Conservation (phyloP, 2,329 filamentous ascomycete species). For the Knoxdaviesia capensis region DNA sequence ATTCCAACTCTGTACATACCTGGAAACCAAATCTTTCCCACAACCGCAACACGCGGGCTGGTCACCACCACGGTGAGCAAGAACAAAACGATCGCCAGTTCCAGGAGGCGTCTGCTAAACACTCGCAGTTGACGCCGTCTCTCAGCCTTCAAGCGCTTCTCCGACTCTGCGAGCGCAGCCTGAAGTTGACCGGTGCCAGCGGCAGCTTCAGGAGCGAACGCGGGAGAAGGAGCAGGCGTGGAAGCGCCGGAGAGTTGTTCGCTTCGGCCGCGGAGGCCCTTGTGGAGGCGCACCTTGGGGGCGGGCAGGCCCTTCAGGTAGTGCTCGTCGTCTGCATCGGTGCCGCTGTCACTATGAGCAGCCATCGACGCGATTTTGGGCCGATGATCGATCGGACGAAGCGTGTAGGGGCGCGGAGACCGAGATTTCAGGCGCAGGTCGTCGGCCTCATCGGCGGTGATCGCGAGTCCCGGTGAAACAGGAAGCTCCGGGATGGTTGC, state of each 20-base stretch:
- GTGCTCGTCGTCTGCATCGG: slow-evolving; percentile 88
- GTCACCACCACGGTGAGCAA: too few species aligned
- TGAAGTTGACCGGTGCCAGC: too few species aligned
- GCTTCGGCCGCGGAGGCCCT: slow-evolving; percentile 49
- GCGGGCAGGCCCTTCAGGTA: slow-evolving; percentile 72
- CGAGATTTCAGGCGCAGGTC: not conserved
- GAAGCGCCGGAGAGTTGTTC: slow-evolving; percentile 32
- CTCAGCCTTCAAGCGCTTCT: too few species aligned
- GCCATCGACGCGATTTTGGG: not conserved
- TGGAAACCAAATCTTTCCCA: slow-evolving; percentile 19
- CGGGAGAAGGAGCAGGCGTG: slow-evolving; percentile 18
- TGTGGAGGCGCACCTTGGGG: slow-evolving; percentile 50
- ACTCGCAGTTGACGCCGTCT: too few species aligned
- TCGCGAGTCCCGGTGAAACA: slow-evolving; percentile 1
- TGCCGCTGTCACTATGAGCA: slow-evolving; percentile 59
- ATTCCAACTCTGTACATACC: slow-evolving; percentile 16
- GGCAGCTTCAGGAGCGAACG: too few species aligned
- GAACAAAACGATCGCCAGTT: too few species aligned
- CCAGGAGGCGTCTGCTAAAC: too few species aligned
- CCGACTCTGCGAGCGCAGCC: too few species aligned
- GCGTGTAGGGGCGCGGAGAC: not conserved
- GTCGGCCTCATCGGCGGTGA: too few species aligned
- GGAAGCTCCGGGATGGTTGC: too few species aligned
- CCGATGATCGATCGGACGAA: not conserved
- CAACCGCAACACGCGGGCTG: too few species aligned